These are phyloP conservation scores for Bisporella sp. DNA, from an alignment of 2,329 filamentous ascomycete species.

Conservation along the genomic window DNA sequence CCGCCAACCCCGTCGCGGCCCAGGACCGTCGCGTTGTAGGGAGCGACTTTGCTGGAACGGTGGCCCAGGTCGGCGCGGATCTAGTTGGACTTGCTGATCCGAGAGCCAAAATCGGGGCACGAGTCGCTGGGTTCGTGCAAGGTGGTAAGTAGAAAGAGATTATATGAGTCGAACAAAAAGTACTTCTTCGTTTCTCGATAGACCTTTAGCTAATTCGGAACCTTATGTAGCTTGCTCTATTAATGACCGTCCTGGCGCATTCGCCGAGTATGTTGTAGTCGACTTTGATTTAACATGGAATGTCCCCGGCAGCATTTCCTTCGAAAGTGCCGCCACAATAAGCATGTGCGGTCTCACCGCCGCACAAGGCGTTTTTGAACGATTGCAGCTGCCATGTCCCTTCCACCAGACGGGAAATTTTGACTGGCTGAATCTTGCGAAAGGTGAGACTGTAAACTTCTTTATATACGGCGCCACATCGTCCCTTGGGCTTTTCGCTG, in stretches of 20 bases:
- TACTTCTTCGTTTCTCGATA: too few relatives aligned
- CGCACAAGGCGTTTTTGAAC: slow-evolving; percentile 33
- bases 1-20: slow-evolving; percentile 27
- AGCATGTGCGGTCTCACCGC: slow-evolving; percentile 37
- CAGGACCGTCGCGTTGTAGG: slow-evolving; percentile 28
- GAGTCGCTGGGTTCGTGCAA: slow-evolving; percentile 36
- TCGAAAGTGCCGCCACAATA: slow-evolving; percentile 33
- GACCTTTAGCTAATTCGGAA: too few relatives aligned
- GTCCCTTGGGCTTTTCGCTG: neutral
- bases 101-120: slow-evolving; percentile 2
- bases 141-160: slow-evolving; percentile 21
- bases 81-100: too few relatives aligned
- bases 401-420: slow-evolving; percentile 22
- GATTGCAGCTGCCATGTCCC: slow-evolving; percentile 30
- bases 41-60: slow-evolving; percentile 34
- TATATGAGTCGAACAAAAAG: too few relatives aligned
- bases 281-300: slow-evolving; percentile 34
- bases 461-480: neutral
- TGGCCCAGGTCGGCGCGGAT: slow-evolving; percentile 23
- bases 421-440: neutral
- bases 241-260: slow-evolving; percentile 37
- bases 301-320: slow-evolving; percentile 23
- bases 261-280: slow-evolving; percentile 33
- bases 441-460: neutral
- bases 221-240: slow-evolving; percentile 24